Percentiles rank a stretch among this genome's conserved stretches.
These are phyloP conservation scores for Metschnikowia borealis DNA, from an alignment of 805 yeast species.

Conservation along the genomic window DNA sequence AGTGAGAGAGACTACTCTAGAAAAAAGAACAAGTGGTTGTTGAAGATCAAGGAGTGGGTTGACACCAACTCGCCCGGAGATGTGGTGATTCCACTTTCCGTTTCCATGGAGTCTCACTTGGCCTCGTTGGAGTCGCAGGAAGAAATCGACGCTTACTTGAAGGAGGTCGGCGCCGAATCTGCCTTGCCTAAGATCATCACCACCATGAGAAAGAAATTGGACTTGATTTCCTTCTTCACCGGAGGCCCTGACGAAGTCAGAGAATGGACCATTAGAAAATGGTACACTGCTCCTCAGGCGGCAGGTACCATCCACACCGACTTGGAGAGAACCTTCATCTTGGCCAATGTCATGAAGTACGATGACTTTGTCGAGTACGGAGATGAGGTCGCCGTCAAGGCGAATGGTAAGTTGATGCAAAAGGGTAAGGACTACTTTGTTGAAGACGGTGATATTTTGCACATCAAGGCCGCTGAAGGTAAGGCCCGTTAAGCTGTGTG, in stretches of 20 bases:
- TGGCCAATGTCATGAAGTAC: slow-evolving; percentile 70
- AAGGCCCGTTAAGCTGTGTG: slow-evolving; percentile 49
- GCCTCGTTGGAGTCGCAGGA: slow-evolving; percentile 68
- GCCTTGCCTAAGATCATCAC: slow-evolving; percentile 81
- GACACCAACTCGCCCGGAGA: slow-evolving; percentile 80
- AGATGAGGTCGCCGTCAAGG: slow-evolving; percentile 78
- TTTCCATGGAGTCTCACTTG: slow-evolving; percentile 68
- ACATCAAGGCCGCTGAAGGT: slow-evolving; percentile 93
- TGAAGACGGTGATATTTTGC: slow-evolving; percentile 90
- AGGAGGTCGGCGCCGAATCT: slow-evolving; percentile 64
- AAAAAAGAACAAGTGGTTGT: slow-evolving; percentile 82
- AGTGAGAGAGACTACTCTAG: slow-evolving; percentile 84
- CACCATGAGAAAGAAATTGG: slow-evolving; percentile 63
- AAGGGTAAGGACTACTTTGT: slow-evolving; percentile 96
- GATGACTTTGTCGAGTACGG: slow-evolving; percentile 51
- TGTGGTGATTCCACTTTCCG: slow-evolving; percentile 87
- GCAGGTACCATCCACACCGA: slow-evolving; percentile 91
- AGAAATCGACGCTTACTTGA: slow-evolving; percentile 53
- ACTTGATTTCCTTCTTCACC: slow-evolving; percentile 79
- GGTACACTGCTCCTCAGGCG: slow-evolving; percentile 80
- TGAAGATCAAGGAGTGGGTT: slow-evolving; percentile 86
- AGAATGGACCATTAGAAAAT: slow-evolving; percentile 82
- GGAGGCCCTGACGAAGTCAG: slow-evolving; percentile 82
- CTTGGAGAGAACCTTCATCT: slow-evolving; percentile 72
- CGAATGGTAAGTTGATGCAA: slow-evolving; percentile 82